A percentile compares a stretch with the other conserved stretches of the same genome.
Evolutionary conservation across 1,139 yeast genomes (phyloP).

Genomic region (Protomyces inundatus): DNA sequence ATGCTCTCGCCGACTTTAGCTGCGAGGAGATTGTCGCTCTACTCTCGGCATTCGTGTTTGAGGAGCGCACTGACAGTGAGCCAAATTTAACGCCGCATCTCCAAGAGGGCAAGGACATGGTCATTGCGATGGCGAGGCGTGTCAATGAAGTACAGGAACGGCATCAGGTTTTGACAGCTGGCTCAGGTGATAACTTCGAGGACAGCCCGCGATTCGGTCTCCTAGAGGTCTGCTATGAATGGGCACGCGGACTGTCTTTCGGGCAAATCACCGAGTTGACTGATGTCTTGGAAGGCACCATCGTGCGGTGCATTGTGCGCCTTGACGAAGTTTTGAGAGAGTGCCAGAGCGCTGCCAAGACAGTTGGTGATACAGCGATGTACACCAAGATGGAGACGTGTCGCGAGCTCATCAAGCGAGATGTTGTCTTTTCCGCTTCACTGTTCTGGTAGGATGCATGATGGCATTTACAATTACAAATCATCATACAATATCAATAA

Average conservation of each 20-base stretch:
- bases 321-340: conserved; percentile 92
- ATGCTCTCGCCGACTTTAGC: conserved; percentile 86
- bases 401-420: conserved; percentile 91
- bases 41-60: conserved; percentile 85
- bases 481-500: no score
- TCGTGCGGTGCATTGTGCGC: conserved; percentile 92
- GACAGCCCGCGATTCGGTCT: conserved; percentile 82
- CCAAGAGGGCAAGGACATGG: conserved; percentile 65
- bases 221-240: conserved; percentile 90
- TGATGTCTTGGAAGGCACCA: conserved; percentile 92
- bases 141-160: conserved; percentile 59
- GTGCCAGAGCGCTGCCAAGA: conserved; percentile 87
- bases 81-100: conserved; percentile 74
- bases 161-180: conserved; percentile 50
- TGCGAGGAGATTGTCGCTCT: conserved; percentile 95
- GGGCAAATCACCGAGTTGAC: conserved; percentile 84
- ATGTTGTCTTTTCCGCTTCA: conserved; percentile 95
- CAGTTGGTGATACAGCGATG: conserved; percentile 84
- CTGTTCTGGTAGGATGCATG: conserved; percentile 59
- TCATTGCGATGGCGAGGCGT: conserved; percentile 62
- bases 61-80: conserved; percentile 62
- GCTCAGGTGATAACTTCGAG: conserved; percentile 43
- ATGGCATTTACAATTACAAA: no score
- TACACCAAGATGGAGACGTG: conserved; percentile 87
- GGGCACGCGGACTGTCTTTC: conserved; percentile 94